phyloP scores from a whole-genome alignment of 1,284 basidiomycete species.

The Neotropicomus parvogracilis region DNA sequence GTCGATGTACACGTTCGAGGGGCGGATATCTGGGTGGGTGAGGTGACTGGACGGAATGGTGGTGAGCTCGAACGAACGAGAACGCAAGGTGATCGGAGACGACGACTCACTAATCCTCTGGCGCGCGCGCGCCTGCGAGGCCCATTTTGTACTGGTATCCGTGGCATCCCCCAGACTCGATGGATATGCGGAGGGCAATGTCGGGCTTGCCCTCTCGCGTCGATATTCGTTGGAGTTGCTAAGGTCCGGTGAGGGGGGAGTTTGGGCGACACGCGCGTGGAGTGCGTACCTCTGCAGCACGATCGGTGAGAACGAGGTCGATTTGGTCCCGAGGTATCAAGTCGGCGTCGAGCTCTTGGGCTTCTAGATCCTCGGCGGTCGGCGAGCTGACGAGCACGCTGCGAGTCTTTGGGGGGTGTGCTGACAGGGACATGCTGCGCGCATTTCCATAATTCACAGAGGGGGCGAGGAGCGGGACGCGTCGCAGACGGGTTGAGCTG shows the following conservation, averaged over 20 bases:
- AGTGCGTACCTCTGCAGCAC: slow-evolving; percentile 63
- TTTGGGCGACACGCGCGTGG: too few relatives aligned
- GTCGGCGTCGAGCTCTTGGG: slow-evolving; percentile 56
- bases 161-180: slow-evolving; percentile 90
- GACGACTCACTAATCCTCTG: slow-evolving; percentile 75
- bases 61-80: slow-evolving; percentile 1
- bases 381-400: slow-evolving; percentile 35
- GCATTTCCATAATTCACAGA: too few relatives aligned
- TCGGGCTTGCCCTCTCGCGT: slow-evolving; percentile 52
- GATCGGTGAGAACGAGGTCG: slow-evolving; percentile 56
- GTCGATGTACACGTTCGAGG: slow-evolving; percentile 76
- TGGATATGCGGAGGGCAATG: slow-evolving; percentile 69
- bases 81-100: neutral
- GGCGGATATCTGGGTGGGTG: slow-evolving; percentile 62
- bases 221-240: slow-evolving; percentile 66
- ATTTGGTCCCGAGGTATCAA: slow-evolving; percentile 45
- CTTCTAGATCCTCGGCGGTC: slow-evolving; percentile 45
- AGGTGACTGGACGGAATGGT: slow-evolving; percentile 47
- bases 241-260: neutral
- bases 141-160: slow-evolving; percentile 92
- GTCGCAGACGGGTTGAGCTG: neutral
- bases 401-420: neutral
- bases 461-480: neutral
- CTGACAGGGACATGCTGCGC: neutral
- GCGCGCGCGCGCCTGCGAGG: slow-evolving; percentile 54